Evolutionary conservation across 495 filamentous ascomycete species (phyloP).

Genomic region (Xylaria cubensis): DNA sequence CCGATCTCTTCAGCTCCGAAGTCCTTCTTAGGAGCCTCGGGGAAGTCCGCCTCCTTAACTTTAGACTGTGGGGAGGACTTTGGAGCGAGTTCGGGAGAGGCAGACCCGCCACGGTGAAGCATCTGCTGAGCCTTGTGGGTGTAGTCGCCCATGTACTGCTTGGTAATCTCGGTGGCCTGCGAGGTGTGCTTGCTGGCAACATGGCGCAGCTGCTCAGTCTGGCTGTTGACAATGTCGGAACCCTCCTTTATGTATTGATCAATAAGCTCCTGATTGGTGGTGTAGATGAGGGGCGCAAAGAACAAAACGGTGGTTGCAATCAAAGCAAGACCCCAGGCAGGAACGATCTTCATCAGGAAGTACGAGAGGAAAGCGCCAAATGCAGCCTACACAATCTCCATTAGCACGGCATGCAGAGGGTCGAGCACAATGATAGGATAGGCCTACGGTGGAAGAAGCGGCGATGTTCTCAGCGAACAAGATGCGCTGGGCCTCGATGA

Average conservation of each 20-base stretch:
- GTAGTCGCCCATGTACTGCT: slow-evolving; percentile 83
- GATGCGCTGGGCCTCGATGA: slow-evolving; percentile 94
- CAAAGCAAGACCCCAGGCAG: slow-evolving; percentile 89
- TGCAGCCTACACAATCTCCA: slow-evolving; percentile 67
- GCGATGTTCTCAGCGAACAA: slow-evolving; percentile 92
- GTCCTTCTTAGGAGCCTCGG: slow-evolving; percentile 63
- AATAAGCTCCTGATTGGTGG: slow-evolving; percentile 91
- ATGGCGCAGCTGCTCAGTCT: slow-evolving; percentile 80
- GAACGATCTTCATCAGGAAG: slow-evolving; percentile 91
- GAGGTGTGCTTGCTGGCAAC: slow-evolving; percentile 82
- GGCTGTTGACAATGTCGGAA: slow-evolving; percentile 74
- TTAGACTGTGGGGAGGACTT: slow-evolving; percentile 47
- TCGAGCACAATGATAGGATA: slow-evolving; percentile 22
- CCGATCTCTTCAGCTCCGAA: slow-evolving; percentile 27
- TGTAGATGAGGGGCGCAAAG: slow-evolving; percentile 88
- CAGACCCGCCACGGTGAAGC: slow-evolving; percentile 54
- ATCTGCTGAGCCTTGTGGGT: slow-evolving; percentile 83
- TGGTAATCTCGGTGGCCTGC: slow-evolving; percentile 75
- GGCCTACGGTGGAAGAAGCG: slow-evolving; percentile 79
- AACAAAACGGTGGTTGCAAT: slow-evolving; percentile 78
- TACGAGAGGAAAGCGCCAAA: slow-evolving; percentile 83
- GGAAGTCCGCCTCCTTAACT: slow-evolving; percentile 61
- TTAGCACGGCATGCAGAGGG: slow-evolving; percentile 27
- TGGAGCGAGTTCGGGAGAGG: slow-evolving; percentile 48
- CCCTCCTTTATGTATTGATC: slow-evolving; percentile 80